Percentiles rank a stretch among this genome's conserved stretches.
These are phyloP conservation scores for Pythium sukuiense DNA, from an alignment of 352 stramenopile genomes.

Conservation along the genomic window DNA sequence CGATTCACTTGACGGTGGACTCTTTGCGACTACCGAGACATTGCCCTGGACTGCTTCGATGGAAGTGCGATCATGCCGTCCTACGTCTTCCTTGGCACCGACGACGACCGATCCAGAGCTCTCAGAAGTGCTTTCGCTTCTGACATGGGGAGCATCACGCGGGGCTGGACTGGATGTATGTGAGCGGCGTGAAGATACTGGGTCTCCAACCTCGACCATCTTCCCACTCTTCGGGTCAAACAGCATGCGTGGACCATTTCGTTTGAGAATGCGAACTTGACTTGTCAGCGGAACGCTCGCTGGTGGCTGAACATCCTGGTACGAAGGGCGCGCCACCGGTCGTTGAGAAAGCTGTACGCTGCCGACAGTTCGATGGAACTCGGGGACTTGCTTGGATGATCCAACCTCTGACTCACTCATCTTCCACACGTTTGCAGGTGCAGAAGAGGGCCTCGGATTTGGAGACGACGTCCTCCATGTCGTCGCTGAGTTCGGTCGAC, in stretches of 20 bases:
- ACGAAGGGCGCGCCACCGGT: background rate
- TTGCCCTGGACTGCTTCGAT: too few relatives aligned
- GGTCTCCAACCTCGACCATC: conserved; percentile 48
- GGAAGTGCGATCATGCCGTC: too few relatives aligned
- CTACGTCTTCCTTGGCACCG: too few relatives aligned
- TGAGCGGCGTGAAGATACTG: conserved; percentile 2
- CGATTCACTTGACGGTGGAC: too few relatives aligned
- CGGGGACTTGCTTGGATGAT: background rate
- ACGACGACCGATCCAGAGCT: too few relatives aligned
- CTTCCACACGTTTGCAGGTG: conserved; percentile 12
- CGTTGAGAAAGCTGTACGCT: background rate
- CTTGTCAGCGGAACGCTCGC: background rate
- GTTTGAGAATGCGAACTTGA: conserved; percentile 56
- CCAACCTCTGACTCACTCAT: conserved; percentile 22
- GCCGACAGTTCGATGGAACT: background rate
- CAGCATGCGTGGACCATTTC: conserved; percentile 56
- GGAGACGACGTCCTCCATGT: background rate
- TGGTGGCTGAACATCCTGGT: background rate
- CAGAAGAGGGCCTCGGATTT: background rate
- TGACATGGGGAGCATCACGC: background rate
- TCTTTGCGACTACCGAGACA: too few relatives aligned
- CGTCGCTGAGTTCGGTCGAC: background rate
- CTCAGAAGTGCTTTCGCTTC: background rate
- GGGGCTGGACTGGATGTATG: background rate
- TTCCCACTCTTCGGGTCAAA: conserved; percentile 69